A percentile compares a stretch with the other conserved stretches of the same genome.
phyloP scores from a whole-genome alignment of 257 asterid species.

The Cruciata laevipes region DNA sequence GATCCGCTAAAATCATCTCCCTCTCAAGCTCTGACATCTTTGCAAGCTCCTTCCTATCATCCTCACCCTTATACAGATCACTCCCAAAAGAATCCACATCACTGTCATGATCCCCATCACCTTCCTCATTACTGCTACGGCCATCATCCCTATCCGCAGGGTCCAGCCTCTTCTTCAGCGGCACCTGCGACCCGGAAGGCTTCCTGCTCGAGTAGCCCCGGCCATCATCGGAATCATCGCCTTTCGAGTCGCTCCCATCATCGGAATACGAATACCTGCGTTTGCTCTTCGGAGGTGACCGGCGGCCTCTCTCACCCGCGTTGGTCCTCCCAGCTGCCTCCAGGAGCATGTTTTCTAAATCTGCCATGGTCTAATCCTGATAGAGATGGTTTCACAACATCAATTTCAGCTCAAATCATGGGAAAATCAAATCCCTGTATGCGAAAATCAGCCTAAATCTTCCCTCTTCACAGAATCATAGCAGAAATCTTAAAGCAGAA shows the following conservation, averaged over 20 bases:
- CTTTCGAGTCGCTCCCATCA: constrained; percentile 81
- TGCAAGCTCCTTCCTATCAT: constrained; percentile 79
- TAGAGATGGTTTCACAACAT: background rate
- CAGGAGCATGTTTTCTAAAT: constrained; percentile 73
- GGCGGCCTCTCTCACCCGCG: constrained; percentile 54
- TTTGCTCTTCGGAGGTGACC: constrained; percentile 57
- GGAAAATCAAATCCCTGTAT: background rate
- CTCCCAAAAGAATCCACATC: constrained; percentile 95
- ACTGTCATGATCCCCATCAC: constrained; percentile 58
- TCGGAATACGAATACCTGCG: constrained; percentile 58
- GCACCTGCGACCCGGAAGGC: constrained; percentile 77
- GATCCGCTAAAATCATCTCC: constrained; percentile 77
- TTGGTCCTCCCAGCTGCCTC: constrained; percentile 92
- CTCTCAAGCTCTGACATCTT: constrained; percentile 84
- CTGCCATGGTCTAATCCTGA: constrained; percentile 47
- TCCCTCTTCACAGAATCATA: background rate
- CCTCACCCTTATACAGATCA: constrained; percentile 84
- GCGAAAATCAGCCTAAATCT: background rate
- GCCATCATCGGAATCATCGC: constrained; percentile 79
- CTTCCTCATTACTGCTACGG: constrained; percentile 56
- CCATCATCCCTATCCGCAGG: constrained; percentile 69
- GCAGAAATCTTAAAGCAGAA: background rate
- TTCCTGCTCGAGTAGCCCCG: constrained; percentile 65
- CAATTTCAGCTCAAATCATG: background rate
- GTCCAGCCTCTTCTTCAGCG: constrained; percentile 87